phyloP scores from a whole-genome alignment of 768 basidiomycete genomes.

The Lepiota venenata region DNA sequence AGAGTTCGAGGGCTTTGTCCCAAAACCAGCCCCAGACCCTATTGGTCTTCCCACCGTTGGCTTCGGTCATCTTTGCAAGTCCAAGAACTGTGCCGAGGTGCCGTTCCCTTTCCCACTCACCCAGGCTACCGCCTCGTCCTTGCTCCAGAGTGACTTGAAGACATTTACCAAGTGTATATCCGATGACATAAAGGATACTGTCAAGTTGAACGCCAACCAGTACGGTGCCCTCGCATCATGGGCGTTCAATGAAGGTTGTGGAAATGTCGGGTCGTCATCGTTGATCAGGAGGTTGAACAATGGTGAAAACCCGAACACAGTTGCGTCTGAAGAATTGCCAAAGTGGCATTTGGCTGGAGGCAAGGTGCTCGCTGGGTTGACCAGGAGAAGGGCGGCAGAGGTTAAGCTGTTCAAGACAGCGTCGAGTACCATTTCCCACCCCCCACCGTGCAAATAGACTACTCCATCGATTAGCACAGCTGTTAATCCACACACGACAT shows the following conservation, averaged over 20 bases:
- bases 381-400: constrained; percentile 24
- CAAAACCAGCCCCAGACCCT: constrained; percentile 27
- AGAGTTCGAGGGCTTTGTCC: constrained; percentile 29
- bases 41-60: constrained; percentile 32
- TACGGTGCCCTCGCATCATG: constrained; percentile 28
- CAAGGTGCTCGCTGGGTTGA: constrained; percentile 23
- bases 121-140: constrained; percentile 22
- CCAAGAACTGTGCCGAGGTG: constrained; percentile 18
- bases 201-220: constrained; percentile 29
- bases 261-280: constrained; percentile 21
- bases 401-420: constrained; percentile 28
- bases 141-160: constrained; percentile 24
- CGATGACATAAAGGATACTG: constrained; percentile 17
- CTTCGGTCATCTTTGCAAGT: constrained; percentile 29
- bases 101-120: constrained; percentile 30
- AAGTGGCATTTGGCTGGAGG: constrained; percentile 29
- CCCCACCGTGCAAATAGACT: constrained; percentile 14
- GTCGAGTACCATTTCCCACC: constrained; percentile 24
- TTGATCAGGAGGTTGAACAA: constrained; percentile 26
- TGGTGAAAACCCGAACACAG: constrained; percentile 29
- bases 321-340: constrained; percentile 29
- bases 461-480: too few relatives aligned
- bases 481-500: too few relatives aligned
- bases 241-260: constrained; percentile 31
- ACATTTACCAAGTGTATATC: constrained; percentile 22